These are phyloP conservation scores for Bruguiera sexangula DNA, from an alignment of 345 rosid genomes.

Conservation along the genomic window DNA sequence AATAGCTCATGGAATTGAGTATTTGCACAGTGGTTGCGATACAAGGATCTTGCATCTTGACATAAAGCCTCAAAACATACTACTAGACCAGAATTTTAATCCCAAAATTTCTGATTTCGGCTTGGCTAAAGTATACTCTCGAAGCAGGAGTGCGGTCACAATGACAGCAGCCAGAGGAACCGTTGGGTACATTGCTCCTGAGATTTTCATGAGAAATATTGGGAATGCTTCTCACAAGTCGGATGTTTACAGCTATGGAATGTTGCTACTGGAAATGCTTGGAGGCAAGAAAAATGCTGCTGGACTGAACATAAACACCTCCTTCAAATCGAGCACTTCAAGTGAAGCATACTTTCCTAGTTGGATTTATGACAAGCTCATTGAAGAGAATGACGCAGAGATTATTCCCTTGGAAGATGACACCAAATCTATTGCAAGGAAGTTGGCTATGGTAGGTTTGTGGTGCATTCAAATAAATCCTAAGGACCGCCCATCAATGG, in stretches of 20 bases:
- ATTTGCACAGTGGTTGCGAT: constrained; percentile 1
- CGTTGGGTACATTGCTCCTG: neutral
- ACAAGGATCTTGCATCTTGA: neutral
- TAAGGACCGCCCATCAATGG: constrained; percentile 12
- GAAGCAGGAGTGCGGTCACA: neutral
- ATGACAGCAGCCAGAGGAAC: constrained; percentile 10
- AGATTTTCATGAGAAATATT: constrained; percentile 15
- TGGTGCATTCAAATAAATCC: constrained; percentile 13
- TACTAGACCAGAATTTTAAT: neutral
- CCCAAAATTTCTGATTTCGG: neutral
- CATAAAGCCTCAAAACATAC: constrained; percentile 2
- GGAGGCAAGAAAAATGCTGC: neutral
- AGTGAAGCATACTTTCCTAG: constrained; percentile 5
- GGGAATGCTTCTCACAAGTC: constrained; percentile 13
- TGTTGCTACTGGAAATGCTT: constrained; percentile 3
- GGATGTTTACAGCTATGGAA: constrained; percentile 7
- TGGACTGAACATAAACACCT: neutral
- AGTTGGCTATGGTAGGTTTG: neutral
- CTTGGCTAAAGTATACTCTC: neutral
- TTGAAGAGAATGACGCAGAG: neutral
- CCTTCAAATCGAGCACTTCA: neutral
- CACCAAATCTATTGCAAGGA: neutral
- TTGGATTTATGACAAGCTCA: neutral
- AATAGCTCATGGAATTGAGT: constrained; percentile 3
- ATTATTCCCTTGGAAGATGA: neutral